Evolutionary conservation across 2,329 filamentous ascomycete species (phyloP).

Genomic region (Gaeumannomyces sp.): DNA sequence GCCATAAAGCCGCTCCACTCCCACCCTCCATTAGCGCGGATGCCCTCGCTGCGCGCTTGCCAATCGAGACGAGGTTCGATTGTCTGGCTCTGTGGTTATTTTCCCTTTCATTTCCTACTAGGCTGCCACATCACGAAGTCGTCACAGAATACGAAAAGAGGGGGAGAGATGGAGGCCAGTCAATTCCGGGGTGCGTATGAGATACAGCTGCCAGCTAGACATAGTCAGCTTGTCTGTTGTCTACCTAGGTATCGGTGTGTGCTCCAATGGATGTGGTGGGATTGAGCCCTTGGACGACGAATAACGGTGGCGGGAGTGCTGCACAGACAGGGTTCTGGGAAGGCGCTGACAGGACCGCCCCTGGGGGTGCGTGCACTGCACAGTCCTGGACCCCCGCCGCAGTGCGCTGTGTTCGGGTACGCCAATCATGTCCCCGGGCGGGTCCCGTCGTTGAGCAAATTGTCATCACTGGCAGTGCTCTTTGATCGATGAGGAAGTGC

Average conservation of each 20-base stretch:
- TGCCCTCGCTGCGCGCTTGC: too few relatives aligned
- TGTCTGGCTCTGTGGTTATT: not conserved
- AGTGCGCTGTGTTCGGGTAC: not conserved
- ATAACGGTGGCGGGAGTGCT: not conserved
- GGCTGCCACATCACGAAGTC: constrained; percentile 4
- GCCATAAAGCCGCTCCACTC: not conserved
- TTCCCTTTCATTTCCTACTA: not conserved
- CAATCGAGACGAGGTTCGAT: not conserved
- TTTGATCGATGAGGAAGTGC: not conserved
- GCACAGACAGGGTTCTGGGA: not conserved
- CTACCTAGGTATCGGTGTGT: too few relatives aligned
- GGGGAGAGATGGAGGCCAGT: too few relatives aligned
- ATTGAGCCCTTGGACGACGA: not conserved
- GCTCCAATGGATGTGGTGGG: not conserved
- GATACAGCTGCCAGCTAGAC: too few relatives aligned
- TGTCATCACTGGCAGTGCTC: not conserved
- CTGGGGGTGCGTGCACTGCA: too few relatives aligned
- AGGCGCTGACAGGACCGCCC: not conserved
- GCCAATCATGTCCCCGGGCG: not conserved
- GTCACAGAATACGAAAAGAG: not conserved
- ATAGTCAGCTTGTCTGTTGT: not conserved
- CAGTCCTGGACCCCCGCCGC: too few relatives aligned
- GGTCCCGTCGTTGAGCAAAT: too few relatives aligned
- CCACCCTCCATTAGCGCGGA: not conserved
- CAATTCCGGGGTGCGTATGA: too few relatives aligned